Conservation (phyloP, 805 yeast species). For the Saccharomycopsis sp. region DNA sequence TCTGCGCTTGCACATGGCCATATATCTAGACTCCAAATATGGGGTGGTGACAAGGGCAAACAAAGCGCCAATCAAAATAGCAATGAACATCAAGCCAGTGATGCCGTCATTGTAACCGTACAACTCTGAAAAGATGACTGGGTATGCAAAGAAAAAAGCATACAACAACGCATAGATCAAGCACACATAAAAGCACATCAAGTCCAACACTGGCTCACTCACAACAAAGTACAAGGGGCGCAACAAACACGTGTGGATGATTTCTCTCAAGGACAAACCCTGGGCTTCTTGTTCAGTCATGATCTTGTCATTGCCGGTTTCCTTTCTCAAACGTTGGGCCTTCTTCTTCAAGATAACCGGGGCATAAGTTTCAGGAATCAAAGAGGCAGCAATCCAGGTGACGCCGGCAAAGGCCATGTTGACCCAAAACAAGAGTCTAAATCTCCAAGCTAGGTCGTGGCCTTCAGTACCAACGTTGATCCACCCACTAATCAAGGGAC, state of each 20-base stretch:
- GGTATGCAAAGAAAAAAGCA: conserved; percentile 93
- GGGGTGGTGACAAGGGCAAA: conserved; percentile 72
- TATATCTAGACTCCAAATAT: conserved; percentile 54
- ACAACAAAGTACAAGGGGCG: conserved; percentile 72
- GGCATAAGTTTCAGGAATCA: conserved; percentile 86
- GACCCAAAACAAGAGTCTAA: conserved; percentile 77
- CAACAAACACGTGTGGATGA: conserved; percentile 60
- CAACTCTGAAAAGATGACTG: conserved; percentile 72
- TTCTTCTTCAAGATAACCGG: conserved; percentile 66
- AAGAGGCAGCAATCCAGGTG: conserved; percentile 56
- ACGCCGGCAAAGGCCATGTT: conserved; percentile 87
- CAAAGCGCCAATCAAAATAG: conserved; percentile 80
- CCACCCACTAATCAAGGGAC: conserved; percentile 84
- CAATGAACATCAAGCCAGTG: conserved; percentile 82
- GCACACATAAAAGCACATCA: conserved; percentile 80
- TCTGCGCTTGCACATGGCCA: conserved; percentile 41
- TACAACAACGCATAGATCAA: conserved; percentile 83
- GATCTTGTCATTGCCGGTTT: conserved; percentile 73
- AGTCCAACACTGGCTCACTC: conserved; percentile 78
- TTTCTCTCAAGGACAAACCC: conserved; percentile 58
- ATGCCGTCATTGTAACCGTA: conserved; percentile 71
- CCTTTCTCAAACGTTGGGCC: conserved; percentile 60
- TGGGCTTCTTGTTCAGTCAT: conserved; percentile 91
- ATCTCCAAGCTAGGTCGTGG: conserved; percentile 28
- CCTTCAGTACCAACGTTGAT: conserved; percentile 58